These are phyloP conservation scores for Populus hybrid DNA, from an alignment of 441 rosid species.

Conservation along the genomic window DNA sequence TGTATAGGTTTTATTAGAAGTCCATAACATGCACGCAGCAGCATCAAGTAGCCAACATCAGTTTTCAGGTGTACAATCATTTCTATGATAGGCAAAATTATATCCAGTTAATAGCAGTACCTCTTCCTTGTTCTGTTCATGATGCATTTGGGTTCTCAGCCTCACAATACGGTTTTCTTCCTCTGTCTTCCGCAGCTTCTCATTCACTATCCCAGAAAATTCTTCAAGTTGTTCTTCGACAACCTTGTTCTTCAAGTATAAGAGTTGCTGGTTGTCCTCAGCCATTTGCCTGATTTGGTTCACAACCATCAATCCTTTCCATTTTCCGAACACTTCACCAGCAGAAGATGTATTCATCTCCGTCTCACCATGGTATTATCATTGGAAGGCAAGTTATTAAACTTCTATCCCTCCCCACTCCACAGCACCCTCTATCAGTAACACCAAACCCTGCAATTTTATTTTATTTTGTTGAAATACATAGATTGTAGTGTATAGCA, in stretches of 20 bases:
- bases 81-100: background rate
- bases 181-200: slow-evolving; percentile 58
- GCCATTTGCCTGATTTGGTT: slow-evolving; percentile 55
- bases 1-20: background rate
- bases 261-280: slow-evolving; percentile 77
- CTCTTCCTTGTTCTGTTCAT: slow-evolving; percentile 78
- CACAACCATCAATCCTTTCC: slow-evolving; percentile 45
- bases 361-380: slow-evolving; percentile 42
- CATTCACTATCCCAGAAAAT: slow-evolving; percentile 45
- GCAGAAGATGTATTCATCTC: slow-evolving; percentile 48
- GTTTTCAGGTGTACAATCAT: background rate
- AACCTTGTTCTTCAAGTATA: slow-evolving; percentile 48
- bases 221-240: slow-evolving; percentile 49
- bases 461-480: too few relatives aligned
- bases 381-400: slow-evolving; percentile 53
- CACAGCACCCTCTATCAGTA: slow-evolving; percentile 53
- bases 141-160: slow-evolving; percentile 69
- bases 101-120: slow-evolving; percentile 25
- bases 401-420: slow-evolving; percentile 47
- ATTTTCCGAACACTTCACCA: background rate
- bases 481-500: too few relatives aligned
- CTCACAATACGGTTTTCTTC: slow-evolving; percentile 69
- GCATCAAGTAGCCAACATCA: background rate
- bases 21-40: background rate
- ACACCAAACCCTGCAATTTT: slow-evolving; percentile 46